Conservation (phyloP, 2,329 filamentous ascomycete genomes). For the Stagonosporopsis chrysanthemi region DNA sequence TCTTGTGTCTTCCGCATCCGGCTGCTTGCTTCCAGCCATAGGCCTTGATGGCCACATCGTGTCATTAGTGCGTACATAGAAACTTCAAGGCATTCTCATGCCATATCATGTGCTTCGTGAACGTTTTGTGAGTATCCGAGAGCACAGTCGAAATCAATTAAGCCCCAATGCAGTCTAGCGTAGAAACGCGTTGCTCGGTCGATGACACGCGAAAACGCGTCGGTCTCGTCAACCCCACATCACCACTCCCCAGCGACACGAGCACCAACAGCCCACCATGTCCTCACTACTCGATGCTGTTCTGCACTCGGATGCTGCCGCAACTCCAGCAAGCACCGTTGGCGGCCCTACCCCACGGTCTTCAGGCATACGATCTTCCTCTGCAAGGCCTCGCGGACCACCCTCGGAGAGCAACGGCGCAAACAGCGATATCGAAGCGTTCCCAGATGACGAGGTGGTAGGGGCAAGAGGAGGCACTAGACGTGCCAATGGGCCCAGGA, state of each 20-base stretch:
- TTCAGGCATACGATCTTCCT: constrained; percentile 56
- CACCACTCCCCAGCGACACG: constrained; percentile 8
- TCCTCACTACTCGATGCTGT: constrained; percentile 61
- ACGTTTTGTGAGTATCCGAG: no score
- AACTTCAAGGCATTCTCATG: not conserved
- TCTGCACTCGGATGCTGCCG: constrained; percentile 56
- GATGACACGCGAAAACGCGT: constrained; percentile 16
- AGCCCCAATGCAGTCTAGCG: constrained; percentile 9
- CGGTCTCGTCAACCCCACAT: constrained; percentile 13
- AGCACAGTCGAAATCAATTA: constrained; percentile 5
- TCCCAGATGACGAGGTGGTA: constrained; percentile 68
- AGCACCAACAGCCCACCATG: constrained; percentile 49
- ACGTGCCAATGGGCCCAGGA: constrained; percentile 54
- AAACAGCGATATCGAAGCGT: constrained; percentile 64
- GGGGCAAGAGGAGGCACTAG: constrained; percentile 56
- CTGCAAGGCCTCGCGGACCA: constrained; percentile 63
- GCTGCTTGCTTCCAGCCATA: not conserved
- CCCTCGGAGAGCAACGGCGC: constrained; percentile 60
- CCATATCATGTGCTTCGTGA: no score
- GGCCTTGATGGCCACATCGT: not conserved
- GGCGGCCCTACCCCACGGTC: constrained; percentile 47
- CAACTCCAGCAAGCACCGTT: constrained; percentile 48
- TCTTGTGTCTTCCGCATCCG: constrained; percentile 2
- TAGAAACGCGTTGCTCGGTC: constrained; percentile 13
- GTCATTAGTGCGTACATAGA: not conserved